A percentile compares a stretch with the other conserved stretches of the same genome.
These are phyloP conservation scores for Phytophthora podocarpi DNA, from an alignment of 352 stramenopile genomes.

Conservation along the genomic window DNA sequence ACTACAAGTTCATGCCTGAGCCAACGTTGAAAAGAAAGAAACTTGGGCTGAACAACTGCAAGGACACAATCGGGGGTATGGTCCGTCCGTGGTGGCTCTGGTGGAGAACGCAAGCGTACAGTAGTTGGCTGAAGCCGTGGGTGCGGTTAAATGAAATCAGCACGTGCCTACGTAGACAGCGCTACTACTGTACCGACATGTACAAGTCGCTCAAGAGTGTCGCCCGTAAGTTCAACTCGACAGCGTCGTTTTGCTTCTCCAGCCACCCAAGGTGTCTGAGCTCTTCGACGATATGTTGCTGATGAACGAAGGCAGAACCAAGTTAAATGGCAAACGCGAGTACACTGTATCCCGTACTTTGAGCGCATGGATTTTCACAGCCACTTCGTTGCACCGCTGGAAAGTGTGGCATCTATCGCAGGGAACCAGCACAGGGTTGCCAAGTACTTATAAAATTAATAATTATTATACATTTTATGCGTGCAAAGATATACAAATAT, in stretches of 20 bases:
- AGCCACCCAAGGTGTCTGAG: constrained; percentile 58
- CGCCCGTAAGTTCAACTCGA: constrained; percentile 51
- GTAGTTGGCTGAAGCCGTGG: too few species aligned
- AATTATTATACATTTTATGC: too few species aligned
- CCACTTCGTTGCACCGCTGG: too few species aligned
- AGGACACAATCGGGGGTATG: constrained; percentile 65
- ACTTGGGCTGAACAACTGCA: constrained; percentile 56
- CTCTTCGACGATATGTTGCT: constrained; percentile 64
- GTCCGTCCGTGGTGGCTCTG: constrained; percentile 63
- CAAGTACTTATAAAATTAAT: too few species aligned
- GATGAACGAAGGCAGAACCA: constrained; percentile 54
- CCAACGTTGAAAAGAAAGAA: constrained; percentile 53
- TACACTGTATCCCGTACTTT: constrained; percentile 58
- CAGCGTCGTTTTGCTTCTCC: constrained; percentile 48
- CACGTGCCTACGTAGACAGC: constrained; percentile 56
- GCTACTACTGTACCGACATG: constrained; percentile 78
- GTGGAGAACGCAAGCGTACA: constrained; percentile 54
- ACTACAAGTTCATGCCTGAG: constrained; percentile 38
- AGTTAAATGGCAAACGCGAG: constrained; percentile 56
- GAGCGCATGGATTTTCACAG: constrained; percentile 50
- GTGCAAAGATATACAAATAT: too few species aligned
- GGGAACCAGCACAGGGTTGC: too few species aligned
- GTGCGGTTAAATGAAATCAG: constrained; percentile 77
- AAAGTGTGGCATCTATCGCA: too few species aligned
- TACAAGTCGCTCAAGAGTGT: constrained; percentile 71